These are phyloP conservation scores for Rhizophagus clarus DNA, from an alignment of 192 early-diverging fungal genomes.

Conservation along the genomic window DNA sequence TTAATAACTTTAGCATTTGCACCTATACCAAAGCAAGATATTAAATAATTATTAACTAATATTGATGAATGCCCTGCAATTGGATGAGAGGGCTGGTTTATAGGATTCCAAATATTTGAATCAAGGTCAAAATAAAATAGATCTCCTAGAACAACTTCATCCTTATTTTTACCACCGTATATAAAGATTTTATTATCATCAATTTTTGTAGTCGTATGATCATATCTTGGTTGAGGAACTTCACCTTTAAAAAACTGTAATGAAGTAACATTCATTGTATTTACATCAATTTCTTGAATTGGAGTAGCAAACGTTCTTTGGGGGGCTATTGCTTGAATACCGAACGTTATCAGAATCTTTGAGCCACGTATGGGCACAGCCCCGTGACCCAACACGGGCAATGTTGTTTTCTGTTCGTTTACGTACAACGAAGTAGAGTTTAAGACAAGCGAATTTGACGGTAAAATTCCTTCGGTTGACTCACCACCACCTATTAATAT, in stretches of 20 bases:
- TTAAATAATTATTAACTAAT: conserved; percentile 12
- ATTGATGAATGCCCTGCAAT: conserved; percentile 26
- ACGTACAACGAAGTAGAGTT: conserved; percentile 15
- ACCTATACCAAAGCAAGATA: conserved; percentile 24
- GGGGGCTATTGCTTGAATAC: conserved; percentile 2
- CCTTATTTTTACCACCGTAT: neutral
- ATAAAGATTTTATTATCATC: conserved; percentile 15
- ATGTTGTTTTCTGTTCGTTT: conserved; percentile 11
- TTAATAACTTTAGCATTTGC: neutral
- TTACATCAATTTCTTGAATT: conserved; percentile 5
- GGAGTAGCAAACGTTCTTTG: neutral
- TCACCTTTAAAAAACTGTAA: neutral
- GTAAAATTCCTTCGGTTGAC: neutral
- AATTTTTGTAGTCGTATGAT: conserved; percentile 2
- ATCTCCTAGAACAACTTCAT: neutral
- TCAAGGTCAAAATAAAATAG: conserved; percentile 7
- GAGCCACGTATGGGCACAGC: conserved; percentile 16
- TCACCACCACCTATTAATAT: conserved; percentile 15
- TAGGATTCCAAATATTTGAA: neutral
- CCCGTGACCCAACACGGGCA: conserved; percentile 25
- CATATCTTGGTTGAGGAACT: neutral
- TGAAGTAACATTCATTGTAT: neutral
- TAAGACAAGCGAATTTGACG: neutral
- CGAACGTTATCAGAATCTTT: conserved; percentile 20
- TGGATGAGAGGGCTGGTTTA: neutral